Evolutionary conservation across 192 early-diverging fungal species (phyloP).

Genomic region (Thamnidium elegans): DNA sequence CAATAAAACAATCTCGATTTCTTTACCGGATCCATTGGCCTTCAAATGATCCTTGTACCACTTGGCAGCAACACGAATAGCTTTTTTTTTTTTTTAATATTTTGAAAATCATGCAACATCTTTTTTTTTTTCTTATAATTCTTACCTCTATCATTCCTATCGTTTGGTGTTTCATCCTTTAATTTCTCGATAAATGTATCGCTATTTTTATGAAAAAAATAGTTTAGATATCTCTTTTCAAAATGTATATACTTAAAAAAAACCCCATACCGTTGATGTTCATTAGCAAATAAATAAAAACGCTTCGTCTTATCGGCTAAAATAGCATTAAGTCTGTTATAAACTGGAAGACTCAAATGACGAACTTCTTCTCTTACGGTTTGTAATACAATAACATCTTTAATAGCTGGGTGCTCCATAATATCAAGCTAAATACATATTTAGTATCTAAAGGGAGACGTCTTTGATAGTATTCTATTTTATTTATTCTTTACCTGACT

Average conservation of each 20-base stretch:
- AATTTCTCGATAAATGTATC: conserved; percentile 85
- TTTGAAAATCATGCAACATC: neutral
- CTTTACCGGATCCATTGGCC: conserved; percentile 18
- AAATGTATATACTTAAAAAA: neutral
- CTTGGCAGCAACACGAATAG: conserved; percentile 78
- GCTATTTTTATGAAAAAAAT: conserved; percentile 24
- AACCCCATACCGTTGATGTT: conserved; percentile 74
- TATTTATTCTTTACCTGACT: conserved; percentile 72
- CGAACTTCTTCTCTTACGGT: conserved; percentile 92
- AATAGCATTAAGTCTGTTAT: conserved; percentile 75
- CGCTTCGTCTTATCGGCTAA: conserved; percentile 67
- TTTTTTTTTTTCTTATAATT: neutral
- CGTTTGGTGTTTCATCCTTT: conserved; percentile 86
- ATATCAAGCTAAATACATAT: conserved; percentile 74
- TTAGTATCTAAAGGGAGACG: no score
- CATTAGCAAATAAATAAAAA: conserved; percentile 96
- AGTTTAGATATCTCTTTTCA: neutral
- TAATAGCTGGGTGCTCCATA: conserved; percentile 83
- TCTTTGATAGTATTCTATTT: neutral
- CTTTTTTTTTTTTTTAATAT: conserved; percentile 30
- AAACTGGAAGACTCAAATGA: conserved; percentile 75
- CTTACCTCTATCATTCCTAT: conserved; percentile 87
- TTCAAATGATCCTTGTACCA: conserved; percentile 85
- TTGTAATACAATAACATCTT: conserved; percentile 88
- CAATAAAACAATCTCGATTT: conserved; percentile 65